A percentile compares a stretch with the other conserved stretches of the same genome.
Evolutionary conservation across 176 grass and related monocot species (phyloP).

Genomic region (Pharus latifolius): DNA sequence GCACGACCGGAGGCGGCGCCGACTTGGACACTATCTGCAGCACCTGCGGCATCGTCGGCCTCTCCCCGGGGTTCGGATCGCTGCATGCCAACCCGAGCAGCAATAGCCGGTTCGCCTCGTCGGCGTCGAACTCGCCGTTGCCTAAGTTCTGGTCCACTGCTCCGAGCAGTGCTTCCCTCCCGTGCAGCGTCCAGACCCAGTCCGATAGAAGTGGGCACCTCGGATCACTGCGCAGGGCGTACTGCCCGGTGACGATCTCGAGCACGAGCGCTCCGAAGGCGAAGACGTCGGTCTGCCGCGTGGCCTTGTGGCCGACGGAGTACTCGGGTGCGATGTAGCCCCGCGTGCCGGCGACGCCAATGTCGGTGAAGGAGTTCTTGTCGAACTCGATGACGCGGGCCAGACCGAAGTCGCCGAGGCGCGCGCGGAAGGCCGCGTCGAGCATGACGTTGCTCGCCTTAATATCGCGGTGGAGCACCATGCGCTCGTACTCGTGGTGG

Average conservation of each 20-base stretch:
- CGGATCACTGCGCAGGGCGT: not conserved
- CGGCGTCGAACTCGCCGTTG: slow-evolving; percentile 5
- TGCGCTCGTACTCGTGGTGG: slow-evolving; percentile 49
- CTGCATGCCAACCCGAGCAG: slow-evolving; percentile 51
- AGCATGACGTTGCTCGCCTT: slow-evolving; percentile 63
- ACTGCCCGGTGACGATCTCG: slow-evolving; percentile 34
- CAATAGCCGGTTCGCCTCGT: slow-evolving; percentile 25
- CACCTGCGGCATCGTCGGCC: slow-evolving; percentile 31
- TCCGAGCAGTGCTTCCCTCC: slow-evolving; percentile 27
- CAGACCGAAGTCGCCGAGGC: slow-evolving; percentile 73
- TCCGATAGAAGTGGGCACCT: slow-evolving; percentile 24
- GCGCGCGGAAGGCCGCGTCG: slow-evolving; percentile 38
- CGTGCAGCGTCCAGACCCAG: slow-evolving; percentile 50
- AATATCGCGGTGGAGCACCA: slow-evolving; percentile 68
- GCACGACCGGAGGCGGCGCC: slow-evolving; percentile 28
- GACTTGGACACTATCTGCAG: slow-evolving; percentile 37
- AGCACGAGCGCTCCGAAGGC: slow-evolving; percentile 53
- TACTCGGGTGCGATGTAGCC: slow-evolving; percentile 72
- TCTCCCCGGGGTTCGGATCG: slow-evolving; percentile 24
- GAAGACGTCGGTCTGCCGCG: slow-evolving; percentile 40
- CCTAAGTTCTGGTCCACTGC: slow-evolving; percentile 31
- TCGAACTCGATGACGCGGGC: slow-evolving; percentile 39
- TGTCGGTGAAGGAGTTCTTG: slow-evolving; percentile 30
- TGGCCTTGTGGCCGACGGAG: slow-evolving; percentile 21
- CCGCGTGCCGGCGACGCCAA: slow-evolving; percentile 34